phyloP scores from a whole-genome alignment of 331 rosid genomes.

The Phaseolus coccineus region DNA sequence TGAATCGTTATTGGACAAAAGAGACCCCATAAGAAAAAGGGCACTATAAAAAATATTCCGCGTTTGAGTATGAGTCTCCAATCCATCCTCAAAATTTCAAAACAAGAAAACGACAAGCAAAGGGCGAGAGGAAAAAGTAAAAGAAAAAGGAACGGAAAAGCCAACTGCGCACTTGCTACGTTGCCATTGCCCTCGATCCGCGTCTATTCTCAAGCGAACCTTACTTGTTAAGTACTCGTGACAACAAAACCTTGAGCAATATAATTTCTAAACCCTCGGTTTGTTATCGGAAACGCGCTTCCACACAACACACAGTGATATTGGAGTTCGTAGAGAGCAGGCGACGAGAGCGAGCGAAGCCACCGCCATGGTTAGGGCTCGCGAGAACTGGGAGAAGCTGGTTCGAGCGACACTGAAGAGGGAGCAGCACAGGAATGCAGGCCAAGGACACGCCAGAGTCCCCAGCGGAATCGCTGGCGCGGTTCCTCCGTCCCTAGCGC shows the following conservation, averaged over 20 bases:
- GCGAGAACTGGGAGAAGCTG: slow-evolving; percentile 79
- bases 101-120: slow-evolving; percentile 1
- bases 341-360: slow-evolving; percentile 42
- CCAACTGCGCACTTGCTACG: slow-evolving; percentile 20
- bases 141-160: background rate
- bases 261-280: background rate
- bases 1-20: background rate
- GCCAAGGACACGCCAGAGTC: slow-evolving; percentile 66
- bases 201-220: slow-evolving; percentile 9
- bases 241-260: background rate
- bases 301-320: background rate
- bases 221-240: slow-evolving; percentile 38
- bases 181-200: slow-evolving; percentile 45
- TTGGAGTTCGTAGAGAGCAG: slow-evolving; percentile 10
- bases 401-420: slow-evolving; percentile 83
- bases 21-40: background rate
- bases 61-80: background rate
- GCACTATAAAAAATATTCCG: background rate
- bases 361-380: slow-evolving; percentile 69
- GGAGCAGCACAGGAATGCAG: slow-evolving; percentile 75
- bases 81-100: slow-evolving; percentile 13
- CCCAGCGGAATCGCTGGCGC: slow-evolving; percentile 84
- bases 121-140: background rate
- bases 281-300: background rate
- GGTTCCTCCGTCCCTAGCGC: slow-evolving; percentile 82